Evolutionary conservation across 176 grass and related monocot species (phyloP), one percentile per base, ranked within the genome.

Genomic region (Oryza officinalis): DNA sequence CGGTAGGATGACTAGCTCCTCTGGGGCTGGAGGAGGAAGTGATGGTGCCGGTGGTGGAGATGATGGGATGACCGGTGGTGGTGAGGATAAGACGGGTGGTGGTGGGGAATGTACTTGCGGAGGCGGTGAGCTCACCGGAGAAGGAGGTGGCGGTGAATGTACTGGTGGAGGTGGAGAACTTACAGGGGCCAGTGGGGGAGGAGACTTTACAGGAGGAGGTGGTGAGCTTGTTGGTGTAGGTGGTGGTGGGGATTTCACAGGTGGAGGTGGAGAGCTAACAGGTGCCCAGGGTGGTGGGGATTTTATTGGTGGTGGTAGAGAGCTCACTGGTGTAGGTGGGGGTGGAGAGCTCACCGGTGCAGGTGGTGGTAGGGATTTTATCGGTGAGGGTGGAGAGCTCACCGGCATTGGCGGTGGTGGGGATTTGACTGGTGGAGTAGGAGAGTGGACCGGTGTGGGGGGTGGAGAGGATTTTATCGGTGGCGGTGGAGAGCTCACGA

Each of bases 1-100:
- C 1, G 83, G 90, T 1, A 92, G 35, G 50, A 86, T 74, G 27
- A 61, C 9, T 25, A 79, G 5, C 5, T 83, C 73, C 13, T 79
- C 28, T 4, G 63, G 68, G 0, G 63, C 13, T 8, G 78, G 74
- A 0, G 87, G 82, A 1, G 87, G 65, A 0, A 33, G 18, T 2
- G 80, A 88, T 30, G 30, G 61, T 2, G 32, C n/a, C 9, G 31
- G 67, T 57, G 80, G 68, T 1, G 81, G 75, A 18, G 81, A 54
- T 0, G 65, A 77, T 7, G 23, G 17, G 2, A 27, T 3, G 1
- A 71, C 23, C 1, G 65, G 41, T 5, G 66, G 73, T 0, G 30
- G 61, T 1, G 49, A 6, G 1, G 73, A 70, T 4, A 8, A 10
- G 7, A 46, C 13, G 0, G 35, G 75, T 1, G 78, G 79, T 14